A percentile compares a stretch with the other conserved stretches of the same genome.
Evolutionary conservation across 2,329 filamentous ascomycete genomes (phyloP).

Genomic region (Fusarium mexicanum): DNA sequence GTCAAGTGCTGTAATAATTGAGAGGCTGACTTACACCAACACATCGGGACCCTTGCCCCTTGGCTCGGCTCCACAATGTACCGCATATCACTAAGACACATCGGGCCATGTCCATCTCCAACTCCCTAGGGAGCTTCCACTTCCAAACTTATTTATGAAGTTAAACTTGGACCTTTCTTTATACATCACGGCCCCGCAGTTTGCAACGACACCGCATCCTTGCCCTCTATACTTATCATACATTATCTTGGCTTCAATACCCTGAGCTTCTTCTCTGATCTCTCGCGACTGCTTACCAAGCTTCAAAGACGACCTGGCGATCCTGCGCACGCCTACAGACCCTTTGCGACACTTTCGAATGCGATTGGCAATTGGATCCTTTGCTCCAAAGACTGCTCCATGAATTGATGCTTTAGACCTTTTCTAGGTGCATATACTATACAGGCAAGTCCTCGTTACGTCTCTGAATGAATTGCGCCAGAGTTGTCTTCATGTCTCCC

Average conservation of each 20-base stretch:
- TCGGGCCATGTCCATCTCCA: background rate
- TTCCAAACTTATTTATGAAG: background rate
- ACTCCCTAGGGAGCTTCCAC: slow-evolving; percentile 3
- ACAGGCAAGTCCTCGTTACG: background rate
- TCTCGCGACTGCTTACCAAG: background rate
- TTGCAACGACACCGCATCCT: background rate
- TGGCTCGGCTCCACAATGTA: background rate
- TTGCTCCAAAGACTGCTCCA: background rate
- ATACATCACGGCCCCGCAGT: slow-evolving; percentile 17
- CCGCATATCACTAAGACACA: background rate
- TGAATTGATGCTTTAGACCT: background rate
- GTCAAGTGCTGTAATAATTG: background rate
- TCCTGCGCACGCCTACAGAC: background rate
- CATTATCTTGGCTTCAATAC: background rate
- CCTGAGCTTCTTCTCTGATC: background rate
- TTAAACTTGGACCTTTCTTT: slow-evolving; percentile 27
- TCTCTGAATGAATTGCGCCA: background rate
- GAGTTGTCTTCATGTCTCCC: background rate
- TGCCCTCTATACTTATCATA: background rate
- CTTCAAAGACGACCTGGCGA: background rate
- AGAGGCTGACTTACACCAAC: background rate
- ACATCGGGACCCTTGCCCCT: background rate
- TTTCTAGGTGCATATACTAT: background rate
- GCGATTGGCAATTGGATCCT: background rate
- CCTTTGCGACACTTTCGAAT: slow-evolving; percentile 11